These are phyloP conservation scores for Rhodomyrtus psidioides DNA, from an alignment of 441 rosid species.

Conservation along the genomic window DNA sequence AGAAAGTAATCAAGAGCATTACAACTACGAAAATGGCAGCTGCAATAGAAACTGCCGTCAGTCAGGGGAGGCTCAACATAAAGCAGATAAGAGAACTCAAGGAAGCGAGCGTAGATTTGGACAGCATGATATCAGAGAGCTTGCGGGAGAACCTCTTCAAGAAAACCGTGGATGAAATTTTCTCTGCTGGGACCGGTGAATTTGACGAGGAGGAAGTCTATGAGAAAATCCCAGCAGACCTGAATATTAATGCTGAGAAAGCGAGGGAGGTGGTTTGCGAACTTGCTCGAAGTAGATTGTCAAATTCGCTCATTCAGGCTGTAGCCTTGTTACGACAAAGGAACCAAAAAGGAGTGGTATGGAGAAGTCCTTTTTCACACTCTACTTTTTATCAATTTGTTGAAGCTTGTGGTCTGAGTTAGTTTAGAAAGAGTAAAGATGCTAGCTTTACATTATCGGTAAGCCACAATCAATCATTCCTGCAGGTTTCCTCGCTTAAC, in stretches of 20 bases:
- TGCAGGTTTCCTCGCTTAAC: conserved; percentile 71
- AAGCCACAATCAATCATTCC: background rate
- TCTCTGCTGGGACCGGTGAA: conserved; percentile 95
- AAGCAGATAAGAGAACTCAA: conserved; percentile 89
- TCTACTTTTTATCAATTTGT: background rate
- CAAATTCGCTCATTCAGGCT: conserved; percentile 86
- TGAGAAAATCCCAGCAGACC: conserved; percentile 47
- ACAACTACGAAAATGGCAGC: conserved; percentile 87
- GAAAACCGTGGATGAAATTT: conserved; percentile 73
- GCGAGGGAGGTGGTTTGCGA: conserved; percentile 65
- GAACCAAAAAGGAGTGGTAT: conserved; percentile 76
- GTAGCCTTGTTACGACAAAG: conserved; percentile 82
- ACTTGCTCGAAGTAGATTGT: conserved; percentile 64
- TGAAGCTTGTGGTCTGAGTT: background rate
- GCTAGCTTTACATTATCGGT: background rate
- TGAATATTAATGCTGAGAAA: conserved; percentile 55
- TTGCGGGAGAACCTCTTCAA: conserved; percentile 75
- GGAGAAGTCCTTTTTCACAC: background rate
- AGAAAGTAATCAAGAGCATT: conserved; percentile 74
- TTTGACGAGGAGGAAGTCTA: conserved; percentile 82
- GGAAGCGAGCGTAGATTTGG: conserved; percentile 71
- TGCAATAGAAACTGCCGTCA: conserved; percentile 82
- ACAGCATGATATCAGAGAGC: conserved; percentile 70
- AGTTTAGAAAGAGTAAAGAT: background rate
- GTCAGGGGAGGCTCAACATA: conserved; percentile 69